Evolutionary conservation across 805 yeast genomes (phyloP).

Genomic region (Starmerella powellii): DNA sequence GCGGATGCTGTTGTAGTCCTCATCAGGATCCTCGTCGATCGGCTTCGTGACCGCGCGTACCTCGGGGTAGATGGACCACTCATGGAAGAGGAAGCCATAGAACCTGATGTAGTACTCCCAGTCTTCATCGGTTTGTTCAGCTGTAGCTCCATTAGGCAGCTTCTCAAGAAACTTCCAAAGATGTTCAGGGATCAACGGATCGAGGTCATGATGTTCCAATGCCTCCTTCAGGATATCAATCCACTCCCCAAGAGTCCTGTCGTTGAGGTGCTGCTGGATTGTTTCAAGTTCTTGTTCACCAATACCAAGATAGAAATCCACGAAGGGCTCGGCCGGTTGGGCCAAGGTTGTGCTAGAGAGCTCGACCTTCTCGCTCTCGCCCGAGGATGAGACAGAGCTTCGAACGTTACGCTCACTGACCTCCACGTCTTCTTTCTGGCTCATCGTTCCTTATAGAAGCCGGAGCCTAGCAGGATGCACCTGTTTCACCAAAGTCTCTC

Average conservation of each 20-base stretch:
- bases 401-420: no score
- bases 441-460: no score
- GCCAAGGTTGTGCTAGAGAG: no score
- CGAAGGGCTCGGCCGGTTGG: no score
- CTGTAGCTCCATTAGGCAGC: conserved; percentile 20
- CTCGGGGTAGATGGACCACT: conserved; percentile 48
- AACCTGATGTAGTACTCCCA: conserved; percentile 23
- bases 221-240: conserved; percentile 33
- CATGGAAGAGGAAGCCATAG: conserved; percentile 34
- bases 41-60: conserved; percentile 47
- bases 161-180: conserved; percentile 30
- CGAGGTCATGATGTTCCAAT: conserved; percentile 34
- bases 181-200: conserved; percentile 36
- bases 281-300: no score
- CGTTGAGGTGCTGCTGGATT: conserved; percentile 23
- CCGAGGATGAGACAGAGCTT: no score
- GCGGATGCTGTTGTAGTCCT: conserved; percentile 40
- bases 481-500: no score
- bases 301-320: no score
- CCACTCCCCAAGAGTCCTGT: conserved; percentile 31
- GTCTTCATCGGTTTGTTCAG: conserved; percentile 19
- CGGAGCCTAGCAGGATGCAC: no score
- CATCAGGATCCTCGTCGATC: conserved; percentile 36
- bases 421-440: no score
- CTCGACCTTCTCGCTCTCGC: no score